Evolutionary conservation across 2,329 filamentous ascomycete species (phyloP).

Genomic region (Epichloe elymi): DNA sequence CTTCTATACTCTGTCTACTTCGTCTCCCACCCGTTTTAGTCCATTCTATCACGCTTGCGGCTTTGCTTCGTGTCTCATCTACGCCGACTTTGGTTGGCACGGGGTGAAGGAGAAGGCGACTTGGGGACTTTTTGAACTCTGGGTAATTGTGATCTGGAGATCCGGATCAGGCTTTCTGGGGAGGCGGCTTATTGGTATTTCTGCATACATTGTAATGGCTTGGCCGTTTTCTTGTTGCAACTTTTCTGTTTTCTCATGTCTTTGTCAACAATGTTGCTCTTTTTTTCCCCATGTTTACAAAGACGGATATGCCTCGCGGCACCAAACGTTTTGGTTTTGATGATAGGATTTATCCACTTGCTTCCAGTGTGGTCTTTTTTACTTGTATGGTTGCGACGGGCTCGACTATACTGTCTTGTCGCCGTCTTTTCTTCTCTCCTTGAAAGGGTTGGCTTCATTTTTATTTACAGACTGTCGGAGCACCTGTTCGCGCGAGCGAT

Average conservation of each 20-base stretch:
- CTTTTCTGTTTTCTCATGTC: conserved; percentile 7
- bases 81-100: background rate
- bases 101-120: background rate
- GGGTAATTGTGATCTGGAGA: background rate
- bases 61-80: background rate
- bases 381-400: conserved; percentile 6
- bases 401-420: conserved; percentile 6
- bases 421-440: background rate
- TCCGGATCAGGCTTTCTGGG: background rate
- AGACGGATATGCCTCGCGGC: conserved; percentile 28
- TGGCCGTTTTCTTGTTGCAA: conserved; percentile 8
- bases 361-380: conserved; percentile 6
- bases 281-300: conserved; percentile 13
- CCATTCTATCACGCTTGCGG: background rate
- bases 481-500: conserved; percentile 4
- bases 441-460: background rate
- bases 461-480: conserved; percentile 1
- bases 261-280: conserved; percentile 1
- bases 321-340: conserved; percentile 17
- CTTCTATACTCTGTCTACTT: background rate
- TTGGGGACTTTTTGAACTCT: background rate
- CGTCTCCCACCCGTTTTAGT: too few species aligned
- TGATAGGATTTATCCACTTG: background rate
- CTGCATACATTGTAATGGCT: conserved; percentile 4
- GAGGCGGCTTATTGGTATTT: background rate